Percentiles rank a stretch among this genome's conserved stretches.
Evolutionary conservation across 768 basidiomycete species (phyloP).

Genomic region (Russula sp.): DNA sequence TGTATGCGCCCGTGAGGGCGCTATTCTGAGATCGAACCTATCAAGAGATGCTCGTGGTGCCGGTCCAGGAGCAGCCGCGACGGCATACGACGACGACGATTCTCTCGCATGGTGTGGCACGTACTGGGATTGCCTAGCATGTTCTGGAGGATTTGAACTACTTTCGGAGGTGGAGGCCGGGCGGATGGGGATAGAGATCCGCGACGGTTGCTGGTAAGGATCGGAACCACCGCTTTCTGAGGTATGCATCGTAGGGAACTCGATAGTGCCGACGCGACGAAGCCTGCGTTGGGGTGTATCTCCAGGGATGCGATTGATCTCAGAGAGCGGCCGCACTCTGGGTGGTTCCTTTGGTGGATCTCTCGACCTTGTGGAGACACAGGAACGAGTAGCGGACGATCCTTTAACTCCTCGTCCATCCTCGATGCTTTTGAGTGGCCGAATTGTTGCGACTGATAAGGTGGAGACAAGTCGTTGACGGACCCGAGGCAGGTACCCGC

Average conservation of each 20-base stretch:
- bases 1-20: conserved; percentile 16
- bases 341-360: conserved; percentile 6
- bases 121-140: background rate
- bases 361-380: conserved; percentile 1
- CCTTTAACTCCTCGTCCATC: conserved; percentile 3
- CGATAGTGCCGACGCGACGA: conserved; percentile 23
- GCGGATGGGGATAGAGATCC: conserved; percentile 1
- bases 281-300: conserved; percentile 17
- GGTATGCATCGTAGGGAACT: conserved; percentile 12
- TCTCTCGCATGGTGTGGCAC: background rate
- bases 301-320: conserved; percentile 15
- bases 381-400: conserved; percentile 1
- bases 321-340: conserved; percentile 19
- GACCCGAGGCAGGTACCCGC: conserved; percentile 18
- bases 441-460: conserved; percentile 24
- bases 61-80: background rate
- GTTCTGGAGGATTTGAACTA: background rate
- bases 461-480: conserved; percentile 23
- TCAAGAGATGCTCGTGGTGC: conserved; percentile 14
- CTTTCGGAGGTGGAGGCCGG: background rate
- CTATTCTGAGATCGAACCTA: conserved; percentile 21
- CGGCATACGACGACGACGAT: conserved; percentile 10
- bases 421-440: conserved; percentile 8
- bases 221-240: background rate
- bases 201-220: background rate